Evolutionary conservation across 2,329 filamentous ascomycete genomes (phyloP).

Genomic region (Clonostachys sp.): DNA sequence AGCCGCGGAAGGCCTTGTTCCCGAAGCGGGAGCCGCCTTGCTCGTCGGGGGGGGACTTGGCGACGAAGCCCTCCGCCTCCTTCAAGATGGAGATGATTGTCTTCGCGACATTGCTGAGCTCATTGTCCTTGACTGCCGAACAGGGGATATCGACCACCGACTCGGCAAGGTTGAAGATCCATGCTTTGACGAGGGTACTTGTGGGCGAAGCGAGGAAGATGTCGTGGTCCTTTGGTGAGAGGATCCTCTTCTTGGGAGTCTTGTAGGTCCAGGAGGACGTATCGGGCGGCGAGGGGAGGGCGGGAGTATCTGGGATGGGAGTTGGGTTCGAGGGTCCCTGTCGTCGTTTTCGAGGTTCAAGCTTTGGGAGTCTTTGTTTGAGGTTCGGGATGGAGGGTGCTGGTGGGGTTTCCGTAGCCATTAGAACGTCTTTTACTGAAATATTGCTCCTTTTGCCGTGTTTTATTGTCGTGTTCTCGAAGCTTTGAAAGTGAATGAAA

Average conservation of each 20-base stretch:
- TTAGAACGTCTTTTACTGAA: neutral
- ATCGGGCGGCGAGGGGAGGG: constrained; percentile 61
- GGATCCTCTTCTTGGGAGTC: constrained; percentile 71
- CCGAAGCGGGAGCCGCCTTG: constrained; percentile 88
- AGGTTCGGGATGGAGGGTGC: constrained; percentile 20
- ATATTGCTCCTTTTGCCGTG: neutral
- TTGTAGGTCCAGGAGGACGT: constrained; percentile 54
- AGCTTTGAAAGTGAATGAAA: neutral
- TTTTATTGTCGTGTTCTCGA: neutral
- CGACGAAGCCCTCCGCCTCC: constrained; percentile 62
- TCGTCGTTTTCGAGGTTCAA: constrained; percentile 59
- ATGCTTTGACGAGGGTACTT: constrained; percentile 72
- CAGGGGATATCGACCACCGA: constrained; percentile 68
- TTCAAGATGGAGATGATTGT: constrained; percentile 67
- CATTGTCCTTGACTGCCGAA: constrained; percentile 51
- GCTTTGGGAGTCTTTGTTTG: constrained; percentile 58
- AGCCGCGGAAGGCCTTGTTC: constrained; percentile 83
- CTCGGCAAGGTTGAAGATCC: constrained; percentile 83
- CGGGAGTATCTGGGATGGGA: constrained; percentile 72
- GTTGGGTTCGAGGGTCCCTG: constrained; percentile 44
- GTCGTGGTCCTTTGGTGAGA: constrained; percentile 75
- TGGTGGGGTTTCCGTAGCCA: neutral
- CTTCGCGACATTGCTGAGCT: constrained; percentile 55
- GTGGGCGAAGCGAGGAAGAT: constrained; percentile 76
- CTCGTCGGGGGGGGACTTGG: constrained; percentile 73